Conservation (phyloP, 2,329 filamentous ascomycete genomes). For the Lasiodiplodia hormozganensis region DNA sequence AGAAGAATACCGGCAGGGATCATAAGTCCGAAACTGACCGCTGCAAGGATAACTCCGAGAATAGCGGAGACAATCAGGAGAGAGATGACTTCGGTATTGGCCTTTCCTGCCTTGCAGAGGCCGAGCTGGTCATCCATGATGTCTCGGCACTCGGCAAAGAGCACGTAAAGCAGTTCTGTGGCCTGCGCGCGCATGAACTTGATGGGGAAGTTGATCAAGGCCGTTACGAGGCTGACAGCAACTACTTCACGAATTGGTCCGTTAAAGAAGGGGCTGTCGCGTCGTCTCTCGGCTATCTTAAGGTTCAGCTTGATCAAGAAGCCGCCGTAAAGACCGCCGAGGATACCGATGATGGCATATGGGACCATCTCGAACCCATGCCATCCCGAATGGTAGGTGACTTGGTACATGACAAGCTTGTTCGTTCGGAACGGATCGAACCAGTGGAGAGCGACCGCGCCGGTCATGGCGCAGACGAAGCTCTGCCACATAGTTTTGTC, state of each 20-base stretch:
- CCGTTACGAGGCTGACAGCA: conserved; percentile 79
- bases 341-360: conserved; percentile 82
- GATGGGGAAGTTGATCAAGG: conserved; percentile 92
- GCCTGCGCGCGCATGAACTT: conserved; percentile 94
- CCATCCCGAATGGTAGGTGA: conserved; percentile 90
- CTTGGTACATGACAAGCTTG: conserved; percentile 94
- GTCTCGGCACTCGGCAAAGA: conserved; percentile 89
- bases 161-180: conserved; percentile 86
- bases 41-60: conserved; percentile 83
- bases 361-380: conserved; percentile 93
- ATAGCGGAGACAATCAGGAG: conserved; percentile 82
- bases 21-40: conserved; percentile 90
- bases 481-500: conserved; percentile 99
- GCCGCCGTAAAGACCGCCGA: conserved; percentile 93
- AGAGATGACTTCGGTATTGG: conserved; percentile 81
- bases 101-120: conserved; percentile 86
- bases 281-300: conserved; percentile 74
- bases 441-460: conserved; percentile 88
- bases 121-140: conserved; percentile 85
- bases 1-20: conserved; percentile 96
- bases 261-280: conserved; percentile 63
- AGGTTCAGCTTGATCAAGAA: conserved; percentile 96
- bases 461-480: conserved; percentile 99
- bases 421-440: conserved; percentile 94
- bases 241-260: conserved; percentile 81